Conservation (phyloP, 176 grass and related monocot genomes). For the Musa beccarii region DNA sequence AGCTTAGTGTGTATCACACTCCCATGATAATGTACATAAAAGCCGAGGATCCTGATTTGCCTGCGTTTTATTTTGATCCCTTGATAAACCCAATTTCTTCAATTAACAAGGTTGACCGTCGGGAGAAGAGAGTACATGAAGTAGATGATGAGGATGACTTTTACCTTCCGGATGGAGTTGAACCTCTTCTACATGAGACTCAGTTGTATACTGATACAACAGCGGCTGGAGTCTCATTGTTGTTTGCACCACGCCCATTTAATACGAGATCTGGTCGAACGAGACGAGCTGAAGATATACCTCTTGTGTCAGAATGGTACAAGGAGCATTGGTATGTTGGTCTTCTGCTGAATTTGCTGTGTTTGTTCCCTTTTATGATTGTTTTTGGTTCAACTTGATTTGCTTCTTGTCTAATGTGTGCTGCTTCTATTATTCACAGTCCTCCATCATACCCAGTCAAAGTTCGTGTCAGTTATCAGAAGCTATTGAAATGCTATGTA, state of each 20-base stretch:
- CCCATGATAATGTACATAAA: constrained; percentile 99
- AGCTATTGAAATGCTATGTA: constrained; percentile 89
- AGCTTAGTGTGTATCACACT: constrained; percentile 75
- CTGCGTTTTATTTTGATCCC: constrained; percentile 97
- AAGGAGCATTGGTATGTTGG: constrained; percentile 88
- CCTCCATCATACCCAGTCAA: constrained; percentile 94
- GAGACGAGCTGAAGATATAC: constrained; percentile 89
- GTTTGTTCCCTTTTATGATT: constrained; percentile 3
- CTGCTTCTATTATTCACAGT: constrained; percentile 36
- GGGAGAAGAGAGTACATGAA: constrained; percentile 53
- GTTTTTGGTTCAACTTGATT: neutral
- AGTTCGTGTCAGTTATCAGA: constrained; percentile 98
- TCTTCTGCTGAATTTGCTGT: neutral
- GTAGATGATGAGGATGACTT: constrained; percentile 79
- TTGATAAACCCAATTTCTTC: constrained; percentile 95
- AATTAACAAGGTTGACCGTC: constrained; percentile 59
- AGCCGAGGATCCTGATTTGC: constrained; percentile 94
- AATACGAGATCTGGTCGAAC: constrained; percentile 93
- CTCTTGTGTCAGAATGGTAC: constrained; percentile 93
- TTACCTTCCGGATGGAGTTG: constrained; percentile 71
- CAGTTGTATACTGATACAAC: constrained; percentile 90
- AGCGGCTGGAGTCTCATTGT: constrained; percentile 78
- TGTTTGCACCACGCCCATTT: constrained; percentile 85
- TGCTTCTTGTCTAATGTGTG: constrained; percentile 15
- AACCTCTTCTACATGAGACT: constrained; percentile 50